Evolutionary conservation across 2,329 filamentous ascomycete genomes (phyloP).

Genomic region (Colletotrichum graminicola): DNA sequence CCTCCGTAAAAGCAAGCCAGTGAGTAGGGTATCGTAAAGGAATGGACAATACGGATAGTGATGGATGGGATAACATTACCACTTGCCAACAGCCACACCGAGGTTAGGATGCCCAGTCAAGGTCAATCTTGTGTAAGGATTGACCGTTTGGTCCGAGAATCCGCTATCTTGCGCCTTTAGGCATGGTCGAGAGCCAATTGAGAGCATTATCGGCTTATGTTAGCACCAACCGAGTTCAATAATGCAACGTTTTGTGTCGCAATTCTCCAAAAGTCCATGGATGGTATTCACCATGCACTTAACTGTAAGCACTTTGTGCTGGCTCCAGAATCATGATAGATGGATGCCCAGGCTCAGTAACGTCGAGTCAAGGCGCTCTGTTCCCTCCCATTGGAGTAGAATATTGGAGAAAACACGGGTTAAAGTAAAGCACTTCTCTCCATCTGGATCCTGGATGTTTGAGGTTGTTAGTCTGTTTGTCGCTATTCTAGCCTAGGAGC

Average conservation of each 20-base stretch:
- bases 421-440: conserved; percentile 35
- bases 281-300: conserved; percentile 20
- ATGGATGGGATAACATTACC: background rate
- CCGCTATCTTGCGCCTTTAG: conserved; percentile 7
- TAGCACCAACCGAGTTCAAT: conserved; percentile 15
- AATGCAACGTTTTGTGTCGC: conserved; percentile 20
- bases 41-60: background rate
- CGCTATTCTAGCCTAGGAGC: conserved; percentile 43
- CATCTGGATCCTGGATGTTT: conserved; percentile 46
- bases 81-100: background rate
- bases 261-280: background rate
- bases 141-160: conserved; percentile 12
- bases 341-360: conserved; percentile 23
- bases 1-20: background rate
- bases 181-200: conserved; percentile 6
- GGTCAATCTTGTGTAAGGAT: conserved; percentile 7
- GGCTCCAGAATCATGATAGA: conserved; percentile 1
- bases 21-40: background rate
- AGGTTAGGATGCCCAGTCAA: conserved; percentile 19
- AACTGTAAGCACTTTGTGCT: conserved; percentile 8
- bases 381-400: conserved; percentile 36
- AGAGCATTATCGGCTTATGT: conserved; percentile 21
- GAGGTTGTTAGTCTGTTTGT: conserved; percentile 47
- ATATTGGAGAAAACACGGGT: conserved; percentile 26
- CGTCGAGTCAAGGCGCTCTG: conserved; percentile 23